Conservation (phyloP, 2,329 filamentous ascomycete genomes). For the Pestalotiopsis sp. region DNA sequence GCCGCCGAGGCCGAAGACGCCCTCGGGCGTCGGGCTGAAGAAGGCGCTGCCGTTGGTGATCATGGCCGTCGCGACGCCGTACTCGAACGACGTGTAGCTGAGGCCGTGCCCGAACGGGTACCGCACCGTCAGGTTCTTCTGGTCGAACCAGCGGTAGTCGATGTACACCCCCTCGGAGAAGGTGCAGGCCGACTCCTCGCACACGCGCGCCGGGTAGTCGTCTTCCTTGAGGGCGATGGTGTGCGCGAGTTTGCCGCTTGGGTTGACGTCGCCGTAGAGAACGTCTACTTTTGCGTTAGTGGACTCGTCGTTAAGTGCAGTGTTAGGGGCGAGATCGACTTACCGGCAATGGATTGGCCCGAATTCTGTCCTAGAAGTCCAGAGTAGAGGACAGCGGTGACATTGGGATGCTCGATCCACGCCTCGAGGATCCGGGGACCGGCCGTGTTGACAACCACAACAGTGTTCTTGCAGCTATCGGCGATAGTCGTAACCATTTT, state of each 20-base stretch:
- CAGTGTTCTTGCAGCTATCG: conserved; percentile 65
- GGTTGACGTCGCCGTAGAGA: conserved; percentile 63
- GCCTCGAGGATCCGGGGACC: conserved; percentile 62
- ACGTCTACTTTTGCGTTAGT: conserved; percentile 62
- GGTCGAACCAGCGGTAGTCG: conserved; percentile 59
- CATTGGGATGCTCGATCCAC: conserved; percentile 58
- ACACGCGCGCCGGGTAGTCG: conserved; percentile 49
- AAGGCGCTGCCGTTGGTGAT: conserved; percentile 28
- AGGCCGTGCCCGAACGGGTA: conserved; percentile 60
- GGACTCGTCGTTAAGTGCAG: conserved; percentile 59
- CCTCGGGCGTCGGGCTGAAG: conserved; percentile 45
- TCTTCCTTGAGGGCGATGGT: conserved; percentile 53
- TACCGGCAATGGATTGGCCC: conserved; percentile 36
- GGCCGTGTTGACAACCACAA: conserved; percentile 69
- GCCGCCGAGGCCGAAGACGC: conserved; percentile 50
- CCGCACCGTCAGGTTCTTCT: conserved; percentile 48
- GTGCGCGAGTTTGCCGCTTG: conserved; percentile 59
- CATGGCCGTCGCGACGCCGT: conserved; percentile 8
- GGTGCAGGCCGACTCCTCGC: conserved; percentile 14
- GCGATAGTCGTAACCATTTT: conserved; percentile 62
- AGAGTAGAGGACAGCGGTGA: conserved; percentile 63
- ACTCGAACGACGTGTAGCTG: conserved; percentile 48
- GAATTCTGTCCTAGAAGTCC: conserved; percentile 57
- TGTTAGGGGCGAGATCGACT: conserved; percentile 64
- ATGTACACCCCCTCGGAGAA: conserved; percentile 53